A percentile compares a stretch with the other conserved stretches of the same genome.
Evolutionary conservation across 2,329 filamentous ascomycete species (phyloP).

Genomic region (Paraphoma sp.): DNA sequence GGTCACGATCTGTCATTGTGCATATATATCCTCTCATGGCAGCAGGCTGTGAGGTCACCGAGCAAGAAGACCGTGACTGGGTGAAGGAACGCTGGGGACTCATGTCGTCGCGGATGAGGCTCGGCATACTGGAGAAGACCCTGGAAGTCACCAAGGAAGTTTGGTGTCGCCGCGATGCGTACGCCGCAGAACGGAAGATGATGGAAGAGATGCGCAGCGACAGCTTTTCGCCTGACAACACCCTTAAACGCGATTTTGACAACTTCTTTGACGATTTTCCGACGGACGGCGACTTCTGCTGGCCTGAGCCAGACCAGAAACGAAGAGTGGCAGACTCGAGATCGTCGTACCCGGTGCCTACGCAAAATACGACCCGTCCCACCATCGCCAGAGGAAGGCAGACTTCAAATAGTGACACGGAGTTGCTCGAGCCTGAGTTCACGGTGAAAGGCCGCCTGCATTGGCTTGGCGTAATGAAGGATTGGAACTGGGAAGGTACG

Average conservation of each 20-base stretch:
- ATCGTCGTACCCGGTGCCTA: slow-evolving; percentile 2
- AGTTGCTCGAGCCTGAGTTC: slow-evolving; percentile 63
- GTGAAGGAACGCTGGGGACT: slow-evolving; percentile 67
- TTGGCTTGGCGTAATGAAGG: slow-evolving; percentile 75
- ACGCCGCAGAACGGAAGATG: slow-evolving; percentile 44
- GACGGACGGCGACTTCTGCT: slow-evolving; percentile 25
- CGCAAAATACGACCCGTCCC: not conserved
- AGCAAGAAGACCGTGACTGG: slow-evolving; percentile 68
- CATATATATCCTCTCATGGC: slow-evolving; percentile 74
- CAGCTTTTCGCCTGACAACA: slow-evolving; percentile 11
- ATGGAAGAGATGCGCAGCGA: slow-evolving; percentile 9
- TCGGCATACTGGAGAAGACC: slow-evolving; percentile 72
- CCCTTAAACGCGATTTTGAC: slow-evolving; percentile 34
- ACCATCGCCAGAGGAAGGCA: slow-evolving; percentile 1
- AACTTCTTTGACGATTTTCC: slow-evolving; percentile 23
- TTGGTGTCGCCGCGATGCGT: slow-evolving; percentile 67
- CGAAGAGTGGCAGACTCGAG: slow-evolving; percentile 23
- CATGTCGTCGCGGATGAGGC: slow-evolving; percentile 68
- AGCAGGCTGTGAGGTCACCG: slow-evolving; percentile 69
- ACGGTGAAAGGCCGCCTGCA: slow-evolving; percentile 71
- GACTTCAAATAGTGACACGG: slow-evolving; percentile 17
- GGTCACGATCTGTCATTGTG: slow-evolving; percentile 69
- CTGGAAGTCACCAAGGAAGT: slow-evolving; percentile 70
- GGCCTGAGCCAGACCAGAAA: slow-evolving; percentile 29
- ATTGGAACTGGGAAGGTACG: slow-evolving; percentile 76